Base-by-base conservation (phyloP, 148 eudicot genomes). In the Cornus kousa region DNA sequence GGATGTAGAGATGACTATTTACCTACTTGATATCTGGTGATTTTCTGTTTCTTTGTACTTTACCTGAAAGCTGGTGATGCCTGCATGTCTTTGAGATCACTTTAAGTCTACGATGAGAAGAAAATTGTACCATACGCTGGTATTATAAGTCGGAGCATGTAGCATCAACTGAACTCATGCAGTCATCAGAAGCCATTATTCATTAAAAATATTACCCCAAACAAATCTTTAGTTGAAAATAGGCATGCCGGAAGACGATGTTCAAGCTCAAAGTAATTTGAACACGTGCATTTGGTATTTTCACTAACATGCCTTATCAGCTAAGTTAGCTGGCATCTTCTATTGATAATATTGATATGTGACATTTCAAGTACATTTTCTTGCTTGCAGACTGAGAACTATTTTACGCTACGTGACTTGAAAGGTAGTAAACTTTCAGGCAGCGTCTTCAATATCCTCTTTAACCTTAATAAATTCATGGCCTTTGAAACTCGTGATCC, bases 401-500 rank as follows among this genome's bases (percentile, higher is more conserved):
- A 88, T 73, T 77, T 90, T 76, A 91, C 97, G n/a, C 78, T 95
- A 62, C 93, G 85, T 75, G 97, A 95, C 85, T 80, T 95, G 81
- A 95, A 93, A 82, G 90, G 91, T n/a, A 86, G 88, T 84, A 93
- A 81, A 83, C 94, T 95, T 65, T 87, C 99, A 19, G 93, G 97
- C 78, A 95, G 97, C 80, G 91, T 93, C 64, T 92, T 95, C 73
- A 95, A 95, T 78, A 89, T 95, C 74, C 97, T 95, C 73, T 95
- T 95, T 66, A 95, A 95, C 78, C 94, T 95, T 37, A 95, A 95
- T 78, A 95, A 95, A 88, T 95, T 93, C 78, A 93, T 95, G 98
- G 98, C 98, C 11, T 95, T 90, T 77, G 99, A 95, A 88, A 91
- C 94, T 76, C 99, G 99, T 66, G 99, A 95, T 81, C 99, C 99